These are phyloP conservation scores for Phlebiopsis flavidoalba DNA, from an alignment of 768 basidiomycete species.

Conservation along the genomic window DNA sequence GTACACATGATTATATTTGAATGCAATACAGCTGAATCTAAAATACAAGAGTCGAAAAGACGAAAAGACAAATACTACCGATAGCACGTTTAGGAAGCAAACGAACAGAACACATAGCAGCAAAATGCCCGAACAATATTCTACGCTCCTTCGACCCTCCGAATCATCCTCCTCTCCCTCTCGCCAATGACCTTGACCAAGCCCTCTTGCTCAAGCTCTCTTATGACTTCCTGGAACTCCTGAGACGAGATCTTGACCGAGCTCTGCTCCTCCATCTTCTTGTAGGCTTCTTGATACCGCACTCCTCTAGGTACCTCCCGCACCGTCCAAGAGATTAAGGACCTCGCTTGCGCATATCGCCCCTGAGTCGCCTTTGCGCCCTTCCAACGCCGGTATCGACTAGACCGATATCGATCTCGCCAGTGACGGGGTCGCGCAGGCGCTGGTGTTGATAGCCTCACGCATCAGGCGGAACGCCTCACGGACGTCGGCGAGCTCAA, in stretches of 20 bases:
- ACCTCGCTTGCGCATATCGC: constrained; percentile 90
- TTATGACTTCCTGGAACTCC: constrained; percentile 81
- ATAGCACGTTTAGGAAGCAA: not conserved
- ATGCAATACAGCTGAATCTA: not conserved
- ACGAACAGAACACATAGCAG: not conserved
- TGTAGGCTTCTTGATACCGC: constrained; percentile 81
- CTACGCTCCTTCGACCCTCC: constrained; percentile 46
- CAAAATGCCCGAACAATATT: not conserved
- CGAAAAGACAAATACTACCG: not conserved
- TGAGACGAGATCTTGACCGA: constrained; percentile 70
- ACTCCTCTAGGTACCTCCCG: constrained; percentile 52
- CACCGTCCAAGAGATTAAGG: constrained; percentile 52
- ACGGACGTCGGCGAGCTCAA: constrained; percentile 81
- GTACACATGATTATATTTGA: too few species aligned
- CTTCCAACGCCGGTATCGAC: constrained; percentile 90
- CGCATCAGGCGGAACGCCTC: constrained; percentile 96
- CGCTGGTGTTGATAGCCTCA: constrained; percentile 90
- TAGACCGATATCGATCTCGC: constrained; percentile 95
- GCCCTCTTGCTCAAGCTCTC: constrained; percentile 80
- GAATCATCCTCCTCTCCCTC: constrained; percentile 77
- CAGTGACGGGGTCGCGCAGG: constrained; percentile 95
- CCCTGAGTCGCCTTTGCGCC: constrained; percentile 78
- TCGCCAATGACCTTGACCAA: constrained; percentile 83
- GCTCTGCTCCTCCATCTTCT: constrained; percentile 76
- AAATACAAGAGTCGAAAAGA: not conserved